These are phyloP conservation scores for Bryoerythrophyllum caledonicum DNA, from an alignment of 225 moss, liverwort and hornwort genomes.

Conservation along the genomic window DNA sequence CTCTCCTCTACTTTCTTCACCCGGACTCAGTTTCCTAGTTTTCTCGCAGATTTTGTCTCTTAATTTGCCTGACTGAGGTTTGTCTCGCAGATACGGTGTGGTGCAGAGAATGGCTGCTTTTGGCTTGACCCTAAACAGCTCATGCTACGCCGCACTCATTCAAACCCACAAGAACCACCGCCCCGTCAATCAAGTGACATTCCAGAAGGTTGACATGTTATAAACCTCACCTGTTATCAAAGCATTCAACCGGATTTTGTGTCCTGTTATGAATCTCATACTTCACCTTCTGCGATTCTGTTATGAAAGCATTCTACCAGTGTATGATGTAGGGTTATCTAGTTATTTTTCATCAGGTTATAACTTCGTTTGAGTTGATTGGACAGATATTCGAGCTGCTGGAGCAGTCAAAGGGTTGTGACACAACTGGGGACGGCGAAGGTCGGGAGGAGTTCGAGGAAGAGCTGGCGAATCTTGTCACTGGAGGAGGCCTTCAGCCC, in stretches of 20 bases:
- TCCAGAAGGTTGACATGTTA: slow-evolving; percentile 43
- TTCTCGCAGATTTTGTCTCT: not conserved
- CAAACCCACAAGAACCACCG: slow-evolving; percentile 55
- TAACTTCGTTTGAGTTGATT: not conserved
- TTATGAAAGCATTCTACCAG: not conserved
- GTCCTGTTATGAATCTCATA: slow-evolving; percentile 1
- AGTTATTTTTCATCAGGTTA: not conserved
- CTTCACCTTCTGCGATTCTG: not conserved
- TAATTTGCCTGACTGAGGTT: not conserved
- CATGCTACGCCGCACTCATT: slow-evolving; percentile 74
- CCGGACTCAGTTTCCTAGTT: not conserved
- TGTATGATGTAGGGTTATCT: not conserved
- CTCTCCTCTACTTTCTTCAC: slow-evolving; percentile 5
- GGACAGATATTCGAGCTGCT: slow-evolving; percentile 77
- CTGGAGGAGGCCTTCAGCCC: slow-evolving; percentile 45
- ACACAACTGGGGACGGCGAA: slow-evolving; percentile 48
- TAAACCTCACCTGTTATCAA: not conserved
- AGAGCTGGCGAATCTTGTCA: slow-evolving; percentile 46
- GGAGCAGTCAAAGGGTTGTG: slow-evolving; percentile 69
- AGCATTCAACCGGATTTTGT: too few species aligned
- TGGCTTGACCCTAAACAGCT: slow-evolving; percentile 62
- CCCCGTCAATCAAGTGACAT: slow-evolving; percentile 42
- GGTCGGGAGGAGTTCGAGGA: slow-evolving; percentile 54
- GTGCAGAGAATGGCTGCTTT: slow-evolving; percentile 71
- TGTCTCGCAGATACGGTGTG: slow-evolving; percentile 61